Percentiles rank a stretch among this genome's conserved stretches.
These are phyloP conservation scores for Clonostachys rhizophaga DNA, from an alignment of 2,329 filamentous ascomycete genomes.

Conservation along the genomic window DNA sequence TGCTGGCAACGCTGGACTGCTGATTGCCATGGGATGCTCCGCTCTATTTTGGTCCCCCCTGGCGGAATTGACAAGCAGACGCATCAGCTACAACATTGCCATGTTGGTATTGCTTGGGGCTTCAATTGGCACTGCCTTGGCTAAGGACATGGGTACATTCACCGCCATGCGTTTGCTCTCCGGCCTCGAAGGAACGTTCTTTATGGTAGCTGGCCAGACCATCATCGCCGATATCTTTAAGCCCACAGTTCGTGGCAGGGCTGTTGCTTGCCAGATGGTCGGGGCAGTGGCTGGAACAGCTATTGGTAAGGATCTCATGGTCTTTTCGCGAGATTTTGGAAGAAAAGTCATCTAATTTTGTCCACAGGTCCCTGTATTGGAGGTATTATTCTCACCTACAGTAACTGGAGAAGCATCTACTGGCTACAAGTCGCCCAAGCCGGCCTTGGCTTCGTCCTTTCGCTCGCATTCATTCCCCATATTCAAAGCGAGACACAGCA, in stretches of 20 bases:
- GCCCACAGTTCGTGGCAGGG: conserved; percentile 3
- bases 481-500: conserved; percentile 6
- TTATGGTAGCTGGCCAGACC: conserved; percentile 7
- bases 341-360: not conserved
- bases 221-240: conserved; percentile 6
- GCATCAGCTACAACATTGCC: conserved; percentile 5
- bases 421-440: conserved; percentile 13
- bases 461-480: conserved; percentile 13
- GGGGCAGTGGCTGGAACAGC: conserved; percentile 4
- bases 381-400: conserved; percentile 15
- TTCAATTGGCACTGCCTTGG: conserved; percentile 6
- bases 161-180: conserved; percentile 6
- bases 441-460: conserved; percentile 12
- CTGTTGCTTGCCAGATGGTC: conserved; percentile 3
- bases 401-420: conserved; percentile 16
- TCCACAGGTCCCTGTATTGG: conserved; percentile 8
- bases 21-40: conserved; percentile 6
- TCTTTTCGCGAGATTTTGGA: not conserved
- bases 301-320: conserved; percentile 1
- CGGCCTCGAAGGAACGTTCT: conserved; percentile 6
- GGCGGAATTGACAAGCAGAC: conserved; percentile 3
- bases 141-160: conserved; percentile 4
- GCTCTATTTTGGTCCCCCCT: conserved; percentile 7
- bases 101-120: conserved; percentile 3
- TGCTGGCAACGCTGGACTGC: conserved; percentile 4